These are phyloP conservation scores for Zea luxurians DNA, from an alignment of 176 grass and related monocot species.

Conservation along the genomic window DNA sequence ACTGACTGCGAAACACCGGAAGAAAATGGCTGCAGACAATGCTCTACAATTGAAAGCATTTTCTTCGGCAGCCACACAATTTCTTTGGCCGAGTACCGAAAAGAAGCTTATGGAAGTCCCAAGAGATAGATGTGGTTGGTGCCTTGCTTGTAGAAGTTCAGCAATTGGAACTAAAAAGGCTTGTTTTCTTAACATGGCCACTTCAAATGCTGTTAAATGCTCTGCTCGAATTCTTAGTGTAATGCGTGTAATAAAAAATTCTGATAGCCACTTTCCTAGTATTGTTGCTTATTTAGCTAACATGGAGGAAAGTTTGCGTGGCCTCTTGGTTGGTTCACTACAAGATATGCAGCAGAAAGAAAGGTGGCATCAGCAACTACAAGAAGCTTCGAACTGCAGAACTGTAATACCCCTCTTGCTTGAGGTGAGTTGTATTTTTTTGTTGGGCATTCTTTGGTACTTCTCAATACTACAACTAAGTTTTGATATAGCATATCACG, in stretches of 20 bases:
- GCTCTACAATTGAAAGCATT: conserved; percentile 92
- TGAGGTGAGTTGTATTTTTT: conserved; percentile 64
- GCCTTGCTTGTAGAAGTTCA: conserved; percentile 81
- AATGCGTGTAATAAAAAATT: conserved; percentile 57
- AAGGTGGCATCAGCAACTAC: conserved; percentile 65
- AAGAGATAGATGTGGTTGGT: conserved; percentile 98
- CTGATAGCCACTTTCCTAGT: conserved; percentile 64
- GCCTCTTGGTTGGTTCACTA: conserved; percentile 67
- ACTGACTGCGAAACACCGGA: conserved; percentile 56
- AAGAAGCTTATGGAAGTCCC: conserved; percentile 83
- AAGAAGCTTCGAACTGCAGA: conserved; percentile 73
- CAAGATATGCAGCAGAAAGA: conserved; percentile 58
- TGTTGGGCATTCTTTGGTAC: not conserved
- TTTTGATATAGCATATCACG: not conserved
- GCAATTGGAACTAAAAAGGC: conserved; percentile 69
- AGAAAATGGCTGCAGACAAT: conserved; percentile 50
- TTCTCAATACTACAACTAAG: not conserved
- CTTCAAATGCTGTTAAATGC: conserved; percentile 66
- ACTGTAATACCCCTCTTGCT: conserved; percentile 74
- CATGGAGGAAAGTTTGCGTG: conserved; percentile 92
- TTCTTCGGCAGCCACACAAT: conserved; percentile 65
- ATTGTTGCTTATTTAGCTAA: conserved; percentile 74
- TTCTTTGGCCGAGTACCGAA: conserved; percentile 85
- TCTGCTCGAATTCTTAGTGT: conserved; percentile 64
- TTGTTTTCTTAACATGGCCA: conserved; percentile 87